phyloP scores from a whole-genome alignment of 768 basidiomycete species.

The Boletus pseudo-olivaceus region DNA sequence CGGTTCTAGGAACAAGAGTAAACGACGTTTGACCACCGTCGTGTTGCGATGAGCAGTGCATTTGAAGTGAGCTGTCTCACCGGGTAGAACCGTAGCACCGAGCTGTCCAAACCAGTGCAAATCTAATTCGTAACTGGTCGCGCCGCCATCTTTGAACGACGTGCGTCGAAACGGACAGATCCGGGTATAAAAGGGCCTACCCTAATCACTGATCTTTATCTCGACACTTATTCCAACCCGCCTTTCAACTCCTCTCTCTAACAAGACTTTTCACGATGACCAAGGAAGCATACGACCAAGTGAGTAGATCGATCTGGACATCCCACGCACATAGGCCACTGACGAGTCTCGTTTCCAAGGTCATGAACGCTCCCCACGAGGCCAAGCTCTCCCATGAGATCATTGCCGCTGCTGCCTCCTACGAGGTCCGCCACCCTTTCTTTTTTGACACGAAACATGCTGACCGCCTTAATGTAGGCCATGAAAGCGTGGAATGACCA shows the following conservation, averaged over 20 bases:
- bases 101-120: constrained; percentile 8
- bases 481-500: constrained; percentile 63
- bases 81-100: background rate
- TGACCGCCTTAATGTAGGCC: constrained; percentile 42
- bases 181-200: constrained; percentile 13
- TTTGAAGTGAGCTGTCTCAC: background rate
- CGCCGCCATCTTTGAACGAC: background rate
- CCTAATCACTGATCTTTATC: constrained; percentile 10
- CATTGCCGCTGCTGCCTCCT: constrained; percentile 64
- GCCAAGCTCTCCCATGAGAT: constrained; percentile 62
- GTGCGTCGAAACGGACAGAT: background rate
- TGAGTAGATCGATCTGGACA: constrained; percentile 4
- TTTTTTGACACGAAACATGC: background rate
- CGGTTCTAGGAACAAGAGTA: too few relatives aligned
- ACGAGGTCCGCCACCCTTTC: constrained; percentile 40
- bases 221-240: background rate
- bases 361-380: constrained; percentile 49
- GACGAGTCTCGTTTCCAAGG: constrained; percentile 31
- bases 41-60: background rate
- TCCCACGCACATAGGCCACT: background rate
- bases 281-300: constrained; percentile 17
- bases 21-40: too few relatives aligned
- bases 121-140: background rate
- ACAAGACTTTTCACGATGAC: constrained; percentile 10
- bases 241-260: background rate